Evolutionary conservation across 2,329 filamentous ascomycete species (phyloP).

Genomic region (Penicillium sp.): DNA sequence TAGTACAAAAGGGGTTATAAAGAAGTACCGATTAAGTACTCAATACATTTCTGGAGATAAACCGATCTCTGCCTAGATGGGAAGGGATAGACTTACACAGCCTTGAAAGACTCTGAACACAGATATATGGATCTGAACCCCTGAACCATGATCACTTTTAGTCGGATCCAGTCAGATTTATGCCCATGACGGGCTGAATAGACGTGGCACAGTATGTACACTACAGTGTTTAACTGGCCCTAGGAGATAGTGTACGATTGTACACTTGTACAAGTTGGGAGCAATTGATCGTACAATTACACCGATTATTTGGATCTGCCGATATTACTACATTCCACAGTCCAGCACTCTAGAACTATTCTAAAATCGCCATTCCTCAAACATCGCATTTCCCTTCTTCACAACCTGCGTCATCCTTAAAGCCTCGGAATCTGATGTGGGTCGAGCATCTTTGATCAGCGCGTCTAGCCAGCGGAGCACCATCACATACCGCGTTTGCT

Average conservation of each 20-base stretch:
- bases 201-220: not conserved
- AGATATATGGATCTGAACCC: not conserved
- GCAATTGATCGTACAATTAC: not conserved
- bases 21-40: constrained; percentile 3
- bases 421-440: constrained; percentile 36
- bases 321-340: not conserved
- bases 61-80: constrained; percentile 2
- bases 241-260: not conserved
- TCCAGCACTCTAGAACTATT: not conserved
- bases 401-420: constrained; percentile 37
- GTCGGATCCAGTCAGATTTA: constrained; percentile 14
- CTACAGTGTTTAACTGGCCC: not conserved
- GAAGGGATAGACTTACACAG: constrained; percentile 13
- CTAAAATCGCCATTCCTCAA: constrained; percentile 39
- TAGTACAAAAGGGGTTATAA: not conserved
- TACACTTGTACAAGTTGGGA: not conserved
- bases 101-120: constrained; percentile 1
- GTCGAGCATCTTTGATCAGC: constrained; percentile 46
- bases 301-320: not conserved
- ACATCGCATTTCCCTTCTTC: constrained; percentile 34
- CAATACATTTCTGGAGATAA: not conserved
- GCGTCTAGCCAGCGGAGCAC: constrained; percentile 68
- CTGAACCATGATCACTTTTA: not conserved
- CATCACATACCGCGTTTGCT: constrained; percentile 67
- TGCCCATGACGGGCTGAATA: constrained; percentile 9